These are phyloP conservation scores for Urtica urens DNA, from an alignment of 306 rosid genomes.

Conservation along the genomic window DNA sequence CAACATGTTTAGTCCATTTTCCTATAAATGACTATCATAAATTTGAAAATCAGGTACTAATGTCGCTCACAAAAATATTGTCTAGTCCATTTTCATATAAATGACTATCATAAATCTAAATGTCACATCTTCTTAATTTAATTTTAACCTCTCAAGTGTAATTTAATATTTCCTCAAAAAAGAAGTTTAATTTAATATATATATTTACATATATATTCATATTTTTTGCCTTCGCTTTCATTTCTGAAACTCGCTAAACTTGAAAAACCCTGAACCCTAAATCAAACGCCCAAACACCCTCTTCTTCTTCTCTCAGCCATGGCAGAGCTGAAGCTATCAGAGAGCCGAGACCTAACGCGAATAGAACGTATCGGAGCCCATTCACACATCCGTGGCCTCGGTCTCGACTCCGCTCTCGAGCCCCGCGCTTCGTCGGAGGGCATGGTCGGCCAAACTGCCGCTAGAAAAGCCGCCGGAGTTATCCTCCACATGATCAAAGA, in stretches of 20 bases:
- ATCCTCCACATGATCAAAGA: constrained; percentile 87
- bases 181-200: too few relatives aligned
- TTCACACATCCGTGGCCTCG: constrained; percentile 95
- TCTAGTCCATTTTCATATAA: too few relatives aligned
- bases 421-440: constrained; percentile 86
- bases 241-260: not conserved
- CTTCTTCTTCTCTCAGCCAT: constrained; percentile 10
- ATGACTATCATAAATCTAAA: too few relatives aligned
- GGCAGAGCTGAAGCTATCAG: constrained; percentile 70
- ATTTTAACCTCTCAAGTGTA: not conserved
- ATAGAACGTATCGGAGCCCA: constrained; percentile 98
- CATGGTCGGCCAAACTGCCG: constrained; percentile 88
- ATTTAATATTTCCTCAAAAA: too few relatives aligned
- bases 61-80: too few relatives aligned
- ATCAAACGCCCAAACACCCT: constrained; percentile 18
- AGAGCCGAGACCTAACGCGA: constrained; percentile 83
- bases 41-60: too few relatives aligned
- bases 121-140: not conserved
- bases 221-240: too few relatives aligned
- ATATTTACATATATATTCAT: too few relatives aligned
- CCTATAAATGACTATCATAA: too few relatives aligned
- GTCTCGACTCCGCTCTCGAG: constrained; percentile 78
- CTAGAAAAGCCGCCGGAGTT: constrained; percentile 90
- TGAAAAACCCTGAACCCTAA: constrained; percentile 15
- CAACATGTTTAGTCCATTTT: too few relatives aligned